Conservation (phyloP, 805 yeast species). For the Monosporozyma servazzii region DNA sequence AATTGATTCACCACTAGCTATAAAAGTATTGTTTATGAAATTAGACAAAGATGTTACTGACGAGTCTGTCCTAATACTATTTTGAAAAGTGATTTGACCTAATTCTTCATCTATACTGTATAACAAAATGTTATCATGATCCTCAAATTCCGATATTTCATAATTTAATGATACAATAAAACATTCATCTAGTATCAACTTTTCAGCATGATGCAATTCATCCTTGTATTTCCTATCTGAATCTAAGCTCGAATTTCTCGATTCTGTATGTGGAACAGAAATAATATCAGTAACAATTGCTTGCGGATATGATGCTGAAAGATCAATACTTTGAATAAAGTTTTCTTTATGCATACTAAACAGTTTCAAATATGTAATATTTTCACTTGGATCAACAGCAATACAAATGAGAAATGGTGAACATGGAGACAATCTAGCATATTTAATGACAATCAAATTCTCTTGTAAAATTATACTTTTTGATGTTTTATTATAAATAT, state of each 20-base stretch:
- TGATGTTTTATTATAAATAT: background rate
- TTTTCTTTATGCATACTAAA: background rate
- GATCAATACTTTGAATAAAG: background rate
- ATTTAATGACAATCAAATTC: background rate
- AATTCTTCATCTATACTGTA: conserved; percentile 30
- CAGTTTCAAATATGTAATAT: background rate
- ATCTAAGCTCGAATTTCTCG: no score
- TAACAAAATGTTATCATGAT: conserved; percentile 24
- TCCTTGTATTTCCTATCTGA: background rate
- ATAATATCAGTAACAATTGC: conserved; percentile 16
- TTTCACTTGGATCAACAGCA: background rate
- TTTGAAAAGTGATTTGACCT: conserved; percentile 25
- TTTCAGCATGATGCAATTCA: conserved; percentile 26
- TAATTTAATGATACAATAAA: conserved; percentile 30
- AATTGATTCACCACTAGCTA: conserved; percentile 28
- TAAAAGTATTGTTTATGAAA: conserved; percentile 22
- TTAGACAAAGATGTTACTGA: conserved; percentile 18
- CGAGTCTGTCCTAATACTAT: conserved; percentile 14
- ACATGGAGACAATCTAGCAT: conserved; percentile 1
- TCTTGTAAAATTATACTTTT: background rate
- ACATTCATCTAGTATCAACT: conserved; percentile 29
- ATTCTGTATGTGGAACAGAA: conserved; percentile 9
- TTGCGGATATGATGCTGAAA: conserved; percentile 10
- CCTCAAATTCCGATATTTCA: conserved; percentile 27
- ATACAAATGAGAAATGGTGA: conserved; percentile 1